Base-by-base conservation (phyloP, 352 stramenopile genomes). In the Thalassiosira pacifica region DNA sequence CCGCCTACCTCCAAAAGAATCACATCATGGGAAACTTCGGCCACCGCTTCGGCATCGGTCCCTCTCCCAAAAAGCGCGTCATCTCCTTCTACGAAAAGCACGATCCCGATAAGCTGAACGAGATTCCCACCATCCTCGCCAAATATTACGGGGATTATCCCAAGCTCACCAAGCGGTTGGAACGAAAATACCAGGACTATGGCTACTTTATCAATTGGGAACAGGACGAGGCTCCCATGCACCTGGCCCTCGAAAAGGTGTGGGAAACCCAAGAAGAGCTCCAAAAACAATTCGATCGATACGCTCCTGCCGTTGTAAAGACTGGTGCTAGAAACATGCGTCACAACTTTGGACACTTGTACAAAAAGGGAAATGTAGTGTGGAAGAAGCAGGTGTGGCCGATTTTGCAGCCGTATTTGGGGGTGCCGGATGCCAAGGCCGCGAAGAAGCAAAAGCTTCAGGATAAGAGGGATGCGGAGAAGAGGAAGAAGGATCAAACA, bases 61-160 rank as follows among this genome's bases (percentile, higher is more conserved):
- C 85, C 0, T 90, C 86, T 31, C 93, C 93, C 26, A 88, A 88
- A 63, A 93, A 94, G 69, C 87, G 93, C 34, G 89, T 98, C 26
- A 57, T 95, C 0, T 86, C 69, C 19, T 98, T 98, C 61, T 98
- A 98, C 77, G 90, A 96, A 72, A 94, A 95, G 27, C 94, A 98
- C 72, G 96, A 97, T 73, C 94, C 96, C 0, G 92, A 94, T 26
- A 98, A 98, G 60, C 84, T 96, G 2, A 70, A 74, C 0, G 96
- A 98, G 11, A 96, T 98, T 0, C 89, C 93, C 19, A 63, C 80
- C 10, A 94, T 95, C 22, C 79, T 96, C 31, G 63, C 83, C 27
- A 96, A 95, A 63, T 93, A 96, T 73, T 95, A 95, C 67, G 93
- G 93, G 13, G 91, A 96, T 79, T 96, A 96, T 75, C 87, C 89